phyloP scores from a whole-genome alignment of 306 rosid genomes.

The Malus orientalis region DNA sequence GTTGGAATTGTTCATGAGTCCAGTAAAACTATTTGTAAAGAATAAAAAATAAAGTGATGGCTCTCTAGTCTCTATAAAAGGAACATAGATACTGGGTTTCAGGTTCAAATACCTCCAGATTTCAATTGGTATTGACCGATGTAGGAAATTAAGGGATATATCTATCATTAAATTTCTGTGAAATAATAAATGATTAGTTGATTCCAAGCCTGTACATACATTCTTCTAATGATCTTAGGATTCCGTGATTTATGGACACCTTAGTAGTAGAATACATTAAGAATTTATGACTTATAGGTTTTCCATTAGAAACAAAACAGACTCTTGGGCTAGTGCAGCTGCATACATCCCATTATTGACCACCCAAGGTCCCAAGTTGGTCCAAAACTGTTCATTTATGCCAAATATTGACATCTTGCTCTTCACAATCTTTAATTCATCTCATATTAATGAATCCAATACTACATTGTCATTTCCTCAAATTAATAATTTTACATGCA shows the following conservation, averaged over 20 bases:
- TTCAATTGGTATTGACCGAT: not conserved
- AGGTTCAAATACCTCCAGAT: not conserved
- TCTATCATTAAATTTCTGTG: not conserved
- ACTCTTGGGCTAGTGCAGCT: not conserved
- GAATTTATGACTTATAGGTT: not conserved
- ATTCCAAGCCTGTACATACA: not conserved
- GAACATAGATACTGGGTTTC: not conserved
- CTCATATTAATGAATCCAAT: not conserved
- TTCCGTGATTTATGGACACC: not conserved
- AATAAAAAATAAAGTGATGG: not conserved
- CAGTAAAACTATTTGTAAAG: not conserved
- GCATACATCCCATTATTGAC: not conserved
- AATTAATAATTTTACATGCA: slow-evolving; percentile 18
- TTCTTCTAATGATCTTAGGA: not conserved
- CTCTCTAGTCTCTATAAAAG: not conserved
- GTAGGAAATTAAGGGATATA: not conserved
- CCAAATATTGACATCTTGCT: not conserved
- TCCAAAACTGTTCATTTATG: not conserved
- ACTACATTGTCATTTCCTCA: not conserved
- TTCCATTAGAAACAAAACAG: not conserved
- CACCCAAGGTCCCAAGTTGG: not conserved
- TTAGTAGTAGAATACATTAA: not conserved
- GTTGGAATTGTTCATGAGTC: not conserved
- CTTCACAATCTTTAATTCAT: not conserved
- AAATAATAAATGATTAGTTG: not conserved